These are phyloP conservation scores for Globisporangium paroecandrum DNA, from an alignment of 352 stramenopile genomes.

Conservation along the genomic window DNA sequence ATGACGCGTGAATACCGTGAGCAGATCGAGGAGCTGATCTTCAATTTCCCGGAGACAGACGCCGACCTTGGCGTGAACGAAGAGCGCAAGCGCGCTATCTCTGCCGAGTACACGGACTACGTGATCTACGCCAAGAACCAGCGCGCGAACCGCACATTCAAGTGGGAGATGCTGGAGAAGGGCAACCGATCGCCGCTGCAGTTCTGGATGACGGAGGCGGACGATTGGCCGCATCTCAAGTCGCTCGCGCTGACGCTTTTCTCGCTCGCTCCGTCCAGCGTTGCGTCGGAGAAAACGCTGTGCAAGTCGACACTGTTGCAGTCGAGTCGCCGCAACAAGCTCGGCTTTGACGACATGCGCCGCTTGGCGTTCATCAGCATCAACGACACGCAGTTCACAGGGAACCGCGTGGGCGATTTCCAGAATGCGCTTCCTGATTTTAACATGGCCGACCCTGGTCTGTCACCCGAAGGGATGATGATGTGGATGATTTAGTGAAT, in stretches of 20 bases:
- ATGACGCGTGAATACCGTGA: slow-evolving; percentile 81
- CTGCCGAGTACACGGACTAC: slow-evolving; percentile 74
- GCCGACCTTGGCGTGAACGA: slow-evolving; percentile 61
- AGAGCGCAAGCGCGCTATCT: slow-evolving; percentile 65
- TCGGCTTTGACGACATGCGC: slow-evolving; percentile 68
- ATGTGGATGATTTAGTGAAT: slow-evolving; percentile 80
- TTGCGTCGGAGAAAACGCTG: slow-evolving; percentile 66
- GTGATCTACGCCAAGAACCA: slow-evolving; percentile 83
- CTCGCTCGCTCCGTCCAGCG: slow-evolving; percentile 68
- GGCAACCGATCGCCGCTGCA: slow-evolving; percentile 70
- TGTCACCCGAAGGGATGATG: slow-evolving; percentile 81
- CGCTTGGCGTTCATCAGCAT: slow-evolving; percentile 80
- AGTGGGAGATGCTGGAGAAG: slow-evolving; percentile 86
- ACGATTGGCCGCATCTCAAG: slow-evolving; percentile 79
- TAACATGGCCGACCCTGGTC: slow-evolving; percentile 55
- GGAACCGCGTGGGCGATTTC: slow-evolving; percentile 42
- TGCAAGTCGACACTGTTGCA: slow-evolving; percentile 64
- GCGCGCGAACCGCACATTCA: slow-evolving; percentile 73
- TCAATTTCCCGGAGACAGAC: slow-evolving; percentile 74
- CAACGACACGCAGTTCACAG: slow-evolving; percentile 75
- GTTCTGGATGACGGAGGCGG: slow-evolving; percentile 75
- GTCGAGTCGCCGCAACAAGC: slow-evolving; percentile 68
- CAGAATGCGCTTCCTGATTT: slow-evolving; percentile 68
- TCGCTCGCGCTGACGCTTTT: slow-evolving; percentile 73
- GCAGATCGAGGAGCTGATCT: slow-evolving; percentile 82